Evolutionary conservation across 805 yeast species (phyloP).

Genomic region (Clavispora asparagi): DNA sequence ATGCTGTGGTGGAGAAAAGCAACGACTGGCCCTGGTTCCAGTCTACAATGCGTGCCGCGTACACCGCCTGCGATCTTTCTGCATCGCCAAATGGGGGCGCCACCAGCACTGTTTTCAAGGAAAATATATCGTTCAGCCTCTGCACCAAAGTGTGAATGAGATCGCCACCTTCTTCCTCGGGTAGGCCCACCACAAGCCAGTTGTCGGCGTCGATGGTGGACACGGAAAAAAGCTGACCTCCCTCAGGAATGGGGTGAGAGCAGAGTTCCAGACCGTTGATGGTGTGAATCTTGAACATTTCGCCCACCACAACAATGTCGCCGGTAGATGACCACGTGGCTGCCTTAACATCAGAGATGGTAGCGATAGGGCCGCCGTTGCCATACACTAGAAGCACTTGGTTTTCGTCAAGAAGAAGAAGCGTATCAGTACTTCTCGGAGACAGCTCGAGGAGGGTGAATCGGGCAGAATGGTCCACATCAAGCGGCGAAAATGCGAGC

Average conservation of each 20-base stretch:
- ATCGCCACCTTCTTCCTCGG: slow-evolving; percentile 9
- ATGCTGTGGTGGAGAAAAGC: slow-evolving; percentile 52
- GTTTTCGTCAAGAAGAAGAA: neutral
- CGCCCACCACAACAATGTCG: slow-evolving; percentile 3
- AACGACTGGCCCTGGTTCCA: slow-evolving; percentile 32
- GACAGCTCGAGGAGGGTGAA: slow-evolving; percentile 17
- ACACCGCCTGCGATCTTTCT: slow-evolving; percentile 43
- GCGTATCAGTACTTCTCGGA: slow-evolving; percentile 10
- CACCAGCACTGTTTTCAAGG: slow-evolving; percentile 33
- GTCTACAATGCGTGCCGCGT: slow-evolving; percentile 32
- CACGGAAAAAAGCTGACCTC: slow-evolving; percentile 15
- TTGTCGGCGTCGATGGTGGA: slow-evolving; percentile 17
- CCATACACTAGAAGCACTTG: slow-evolving; percentile 2
- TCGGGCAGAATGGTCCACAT: neutral
- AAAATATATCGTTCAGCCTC: neutral
- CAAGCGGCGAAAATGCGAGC: neutral
- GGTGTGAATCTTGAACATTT: slow-evolving; percentile 1
- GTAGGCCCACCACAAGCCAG: slow-evolving; percentile 9
- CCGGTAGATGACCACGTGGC: slow-evolving; percentile 7
- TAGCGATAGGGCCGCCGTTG: slow-evolving; percentile 2
- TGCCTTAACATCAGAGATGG: neutral
- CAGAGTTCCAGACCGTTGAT: neutral
- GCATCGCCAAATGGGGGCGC: slow-evolving; percentile 51
- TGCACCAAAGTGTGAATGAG: slow-evolving; percentile 6
- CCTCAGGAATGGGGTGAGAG: slow-evolving; percentile 7